Percentiles rank a stretch among this genome's conserved stretches.
Evolutionary conservation across 1,284 basidiomycete species (phyloP).

Genomic region (Butyriboletus appendiculatus): DNA sequence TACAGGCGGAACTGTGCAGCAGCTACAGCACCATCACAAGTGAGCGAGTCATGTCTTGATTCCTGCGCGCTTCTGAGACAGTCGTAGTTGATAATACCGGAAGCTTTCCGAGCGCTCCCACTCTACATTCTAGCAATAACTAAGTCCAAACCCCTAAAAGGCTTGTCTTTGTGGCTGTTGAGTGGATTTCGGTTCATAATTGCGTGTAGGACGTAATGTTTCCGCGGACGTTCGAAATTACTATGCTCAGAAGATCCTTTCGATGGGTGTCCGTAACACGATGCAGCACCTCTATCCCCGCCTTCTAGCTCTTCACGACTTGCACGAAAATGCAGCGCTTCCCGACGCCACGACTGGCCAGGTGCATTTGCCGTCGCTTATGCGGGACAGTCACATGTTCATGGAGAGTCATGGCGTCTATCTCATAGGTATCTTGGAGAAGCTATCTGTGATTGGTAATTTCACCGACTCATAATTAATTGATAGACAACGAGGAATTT

Average conservation of each 20-base stretch:
- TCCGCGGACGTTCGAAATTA: conserved; percentile 93
- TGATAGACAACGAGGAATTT: conserved; percentile 86
- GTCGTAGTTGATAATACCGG: conserved; percentile 86
- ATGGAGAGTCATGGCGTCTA: conserved; percentile 95
- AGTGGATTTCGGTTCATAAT: conserved; percentile 9
- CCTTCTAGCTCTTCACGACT: conserved; percentile 87
- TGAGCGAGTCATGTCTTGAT: conserved; percentile 31
- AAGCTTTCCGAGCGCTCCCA: conserved; percentile 89
- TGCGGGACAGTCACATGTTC: conserved; percentile 83
- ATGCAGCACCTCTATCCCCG: conserved; percentile 90
- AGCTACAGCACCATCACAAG: conserved; percentile 80
- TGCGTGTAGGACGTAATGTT: conserved; percentile 71
- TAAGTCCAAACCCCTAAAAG: conserved; percentile 93
- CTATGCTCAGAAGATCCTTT: conserved; percentile 76
- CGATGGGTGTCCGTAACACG: conserved; percentile 66
- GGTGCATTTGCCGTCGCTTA: conserved; percentile 74
- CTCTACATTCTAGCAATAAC: conserved; percentile 83
- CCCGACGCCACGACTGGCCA: conserved; percentile 58
- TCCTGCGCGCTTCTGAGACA: conserved; percentile 10
- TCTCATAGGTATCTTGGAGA: conserved; percentile 67
- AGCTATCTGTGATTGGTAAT: conserved; percentile 14
- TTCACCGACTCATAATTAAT: conserved; percentile 16
- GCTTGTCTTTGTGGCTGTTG: conserved; percentile 38
- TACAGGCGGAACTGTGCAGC: conserved; percentile 93
- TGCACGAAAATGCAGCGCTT: conserved; percentile 73